Percentiles rank a stretch among this genome's conserved stretches.
These are phyloP conservation scores for Chenopodium suecicum DNA, from an alignment of 148 eudicot genomes.

Conservation along the genomic window DNA sequence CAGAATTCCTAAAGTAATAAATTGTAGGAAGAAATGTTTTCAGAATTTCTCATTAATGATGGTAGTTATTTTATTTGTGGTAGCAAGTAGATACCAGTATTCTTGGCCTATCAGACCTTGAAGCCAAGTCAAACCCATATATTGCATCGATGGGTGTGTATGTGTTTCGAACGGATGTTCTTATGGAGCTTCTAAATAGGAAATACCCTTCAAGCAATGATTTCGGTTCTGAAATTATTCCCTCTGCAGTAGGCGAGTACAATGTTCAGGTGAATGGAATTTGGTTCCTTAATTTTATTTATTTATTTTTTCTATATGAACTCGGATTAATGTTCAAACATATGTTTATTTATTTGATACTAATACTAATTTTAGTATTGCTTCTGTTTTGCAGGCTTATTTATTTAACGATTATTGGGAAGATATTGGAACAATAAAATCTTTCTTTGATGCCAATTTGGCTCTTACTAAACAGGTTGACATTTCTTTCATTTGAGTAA, in stretches of 20 bases:
- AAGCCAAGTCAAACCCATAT: conserved; percentile 52
- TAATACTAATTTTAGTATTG: neutral
- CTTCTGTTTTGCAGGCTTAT: conserved; percentile 58
- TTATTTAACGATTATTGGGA: conserved; percentile 94
- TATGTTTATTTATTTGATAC: neutral
- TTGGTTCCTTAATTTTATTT: neutral
- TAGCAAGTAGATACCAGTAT: conserved; percentile 76
- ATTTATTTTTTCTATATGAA: neutral
- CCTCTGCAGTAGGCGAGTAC: conserved; percentile 63
- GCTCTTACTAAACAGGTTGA: conserved; percentile 85
- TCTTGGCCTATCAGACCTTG: conserved; percentile 53
- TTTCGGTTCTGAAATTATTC: conserved; percentile 76
- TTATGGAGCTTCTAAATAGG: conserved; percentile 51
- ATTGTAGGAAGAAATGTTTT: too few relatives aligned
- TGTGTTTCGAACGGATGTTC: conserved; percentile 59
- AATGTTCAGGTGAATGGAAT: conserved; percentile 54
- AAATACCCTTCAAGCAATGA: conserved; percentile 64
- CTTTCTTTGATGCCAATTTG: conserved; percentile 93
- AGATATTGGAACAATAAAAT: conserved; percentile 90
- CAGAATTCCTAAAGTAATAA: too few relatives aligned
- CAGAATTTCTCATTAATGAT: neutral
- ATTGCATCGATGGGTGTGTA: conserved; percentile 89
- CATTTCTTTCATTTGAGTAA: too few relatives aligned
- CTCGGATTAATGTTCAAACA: neutral
- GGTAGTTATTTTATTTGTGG: neutral